These are phyloP conservation scores for Aspergillus fumigatiaffinis DNA, from an alignment of 2,329 filamentous ascomycete genomes.

Conservation along the genomic window DNA sequence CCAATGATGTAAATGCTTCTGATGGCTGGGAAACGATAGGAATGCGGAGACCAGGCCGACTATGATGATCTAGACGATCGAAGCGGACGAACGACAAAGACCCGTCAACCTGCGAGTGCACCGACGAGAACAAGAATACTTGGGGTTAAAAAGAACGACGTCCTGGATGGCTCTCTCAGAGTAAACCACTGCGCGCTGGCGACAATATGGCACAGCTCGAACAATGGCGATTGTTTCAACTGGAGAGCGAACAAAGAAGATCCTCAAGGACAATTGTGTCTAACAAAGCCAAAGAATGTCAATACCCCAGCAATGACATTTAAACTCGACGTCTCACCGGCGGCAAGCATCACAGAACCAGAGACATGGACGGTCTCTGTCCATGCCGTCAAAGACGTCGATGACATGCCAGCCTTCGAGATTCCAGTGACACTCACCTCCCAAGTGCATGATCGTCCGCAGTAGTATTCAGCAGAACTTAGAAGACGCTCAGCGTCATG, in stretches of 20 bases:
- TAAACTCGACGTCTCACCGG: constrained; percentile 3
- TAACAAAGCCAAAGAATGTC: constrained; percentile 5
- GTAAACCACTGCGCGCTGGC: not conserved
- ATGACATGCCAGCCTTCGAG: constrained; percentile 7
- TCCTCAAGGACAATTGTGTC: constrained; percentile 2
- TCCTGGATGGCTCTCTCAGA: not conserved
- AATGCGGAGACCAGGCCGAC: constrained; percentile 14
- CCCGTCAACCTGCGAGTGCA: not conserved
- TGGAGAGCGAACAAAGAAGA: constrained; percentile 4
- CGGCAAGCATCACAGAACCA: not conserved
- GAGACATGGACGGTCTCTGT: not conserved
- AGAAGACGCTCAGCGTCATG: constrained; percentile 13
- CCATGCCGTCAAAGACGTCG: not conserved
- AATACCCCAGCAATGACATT: not conserved
- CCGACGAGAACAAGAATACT: not conserved
- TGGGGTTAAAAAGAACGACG: not conserved
- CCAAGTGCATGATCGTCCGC: constrained; percentile 13
- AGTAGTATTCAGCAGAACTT: constrained; percentile 9
- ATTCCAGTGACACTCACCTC: constrained; percentile 11
- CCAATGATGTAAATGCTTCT: constrained; percentile 9
- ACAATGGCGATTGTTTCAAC: constrained; percentile 1
- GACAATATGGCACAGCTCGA: not conserved
- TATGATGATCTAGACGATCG: not conserved
- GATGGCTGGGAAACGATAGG: constrained; percentile 20
- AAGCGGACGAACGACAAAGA: constrained; percentile 1